Evolutionary conservation across 768 basidiomycete species (phyloP).

Genomic region (Trametes maxima): DNA sequence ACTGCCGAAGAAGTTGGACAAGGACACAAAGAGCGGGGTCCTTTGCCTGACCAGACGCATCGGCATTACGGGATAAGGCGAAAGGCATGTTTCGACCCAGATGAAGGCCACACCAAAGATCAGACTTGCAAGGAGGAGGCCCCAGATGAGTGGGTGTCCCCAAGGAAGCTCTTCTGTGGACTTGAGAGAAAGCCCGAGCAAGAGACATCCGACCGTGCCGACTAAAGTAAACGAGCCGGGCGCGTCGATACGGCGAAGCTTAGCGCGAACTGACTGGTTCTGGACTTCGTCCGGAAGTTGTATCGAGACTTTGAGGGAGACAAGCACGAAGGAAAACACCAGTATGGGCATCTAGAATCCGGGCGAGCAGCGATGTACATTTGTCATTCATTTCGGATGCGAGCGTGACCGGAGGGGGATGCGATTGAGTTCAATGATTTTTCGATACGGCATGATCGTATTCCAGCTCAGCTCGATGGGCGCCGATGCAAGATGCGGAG

Average conservation of each 20-base stretch:
- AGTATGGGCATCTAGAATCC: constrained; percentile 70
- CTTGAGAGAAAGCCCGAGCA: constrained; percentile 78
- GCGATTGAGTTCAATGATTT: constrained; percentile 11
- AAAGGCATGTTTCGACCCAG: constrained; percentile 75
- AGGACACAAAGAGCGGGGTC: constrained; percentile 79
- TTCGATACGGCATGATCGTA: constrained; percentile 19
- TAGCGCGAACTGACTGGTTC: constrained; percentile 58
- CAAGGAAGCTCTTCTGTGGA: constrained; percentile 78
- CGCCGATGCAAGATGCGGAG: constrained; percentile 20
- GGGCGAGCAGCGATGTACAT: not conserved
- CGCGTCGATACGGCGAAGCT: constrained; percentile 81
- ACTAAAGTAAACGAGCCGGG: constrained; percentile 84
- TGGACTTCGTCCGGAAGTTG: constrained; percentile 67
- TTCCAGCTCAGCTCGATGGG: constrained; percentile 16
- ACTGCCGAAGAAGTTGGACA: constrained; percentile 78
- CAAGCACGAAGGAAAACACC: constrained; percentile 66
- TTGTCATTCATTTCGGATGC: not conserved
- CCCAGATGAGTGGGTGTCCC: constrained; percentile 72
- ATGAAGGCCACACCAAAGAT: constrained; percentile 65
- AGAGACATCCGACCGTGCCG: constrained; percentile 63
- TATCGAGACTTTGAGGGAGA: constrained; percentile 79
- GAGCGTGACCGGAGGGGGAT: constrained; percentile 1
- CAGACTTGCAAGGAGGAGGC: constrained; percentile 59
- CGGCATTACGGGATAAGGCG: constrained; percentile 90
- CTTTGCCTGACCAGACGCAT: constrained; percentile 73